Evolutionary conservation across 2,329 filamentous ascomycete genomes (phyloP).

Genomic region (Pseudonectria buxi): DNA sequence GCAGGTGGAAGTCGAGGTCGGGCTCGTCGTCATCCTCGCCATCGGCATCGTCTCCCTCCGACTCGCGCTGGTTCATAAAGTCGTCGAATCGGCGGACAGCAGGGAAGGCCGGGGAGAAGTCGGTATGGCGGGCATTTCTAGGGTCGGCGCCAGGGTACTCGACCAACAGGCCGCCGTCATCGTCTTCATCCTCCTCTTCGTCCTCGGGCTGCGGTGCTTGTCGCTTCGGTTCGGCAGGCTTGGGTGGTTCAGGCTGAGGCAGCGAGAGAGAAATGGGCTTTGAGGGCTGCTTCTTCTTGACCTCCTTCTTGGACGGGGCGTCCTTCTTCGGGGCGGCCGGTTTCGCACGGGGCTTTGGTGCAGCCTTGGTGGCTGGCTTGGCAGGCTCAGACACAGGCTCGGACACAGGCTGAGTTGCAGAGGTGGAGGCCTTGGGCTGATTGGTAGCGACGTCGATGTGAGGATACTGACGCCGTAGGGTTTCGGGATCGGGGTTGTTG

Average conservation of each 20-base stretch:
- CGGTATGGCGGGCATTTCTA: conserved; percentile 25
- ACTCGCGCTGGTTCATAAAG: conserved; percentile 41
- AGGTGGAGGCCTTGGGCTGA: conserved; percentile 5
- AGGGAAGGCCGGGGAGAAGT: conserved; percentile 46
- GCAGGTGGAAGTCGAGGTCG: conserved; percentile 45
- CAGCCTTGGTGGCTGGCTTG: conserved; percentile 12
- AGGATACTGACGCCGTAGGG: conserved; percentile 58
- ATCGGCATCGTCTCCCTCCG: conserved; percentile 40
- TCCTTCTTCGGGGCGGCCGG: conserved; percentile 23
- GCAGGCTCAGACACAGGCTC: conserved; percentile 5
- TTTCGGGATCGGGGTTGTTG: conserved; percentile 54
- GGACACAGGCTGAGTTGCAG: conserved; percentile 9
- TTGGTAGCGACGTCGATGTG: conserved; percentile 45
- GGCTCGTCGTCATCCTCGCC: conserved; percentile 43
- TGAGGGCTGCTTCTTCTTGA: conserved; percentile 28
- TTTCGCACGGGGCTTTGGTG: conserved; percentile 18
- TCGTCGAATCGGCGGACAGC: conserved; percentile 46
- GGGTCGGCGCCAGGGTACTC: conserved; percentile 52
- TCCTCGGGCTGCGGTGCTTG: conserved; percentile 26
- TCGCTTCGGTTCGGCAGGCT: conserved; percentile 20
- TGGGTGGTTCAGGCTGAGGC: conserved; percentile 23
- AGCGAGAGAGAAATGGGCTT: conserved; percentile 30
- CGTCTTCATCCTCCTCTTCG: conserved; percentile 46
- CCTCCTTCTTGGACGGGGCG: conserved; percentile 23
- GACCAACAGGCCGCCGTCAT: conserved; percentile 50